Percentiles rank a stretch among this genome's conserved stretches.
phyloP scores from a whole-genome alignment of 2,329 filamentous ascomycete species.

The Neoarthrinium moseri region DNA sequence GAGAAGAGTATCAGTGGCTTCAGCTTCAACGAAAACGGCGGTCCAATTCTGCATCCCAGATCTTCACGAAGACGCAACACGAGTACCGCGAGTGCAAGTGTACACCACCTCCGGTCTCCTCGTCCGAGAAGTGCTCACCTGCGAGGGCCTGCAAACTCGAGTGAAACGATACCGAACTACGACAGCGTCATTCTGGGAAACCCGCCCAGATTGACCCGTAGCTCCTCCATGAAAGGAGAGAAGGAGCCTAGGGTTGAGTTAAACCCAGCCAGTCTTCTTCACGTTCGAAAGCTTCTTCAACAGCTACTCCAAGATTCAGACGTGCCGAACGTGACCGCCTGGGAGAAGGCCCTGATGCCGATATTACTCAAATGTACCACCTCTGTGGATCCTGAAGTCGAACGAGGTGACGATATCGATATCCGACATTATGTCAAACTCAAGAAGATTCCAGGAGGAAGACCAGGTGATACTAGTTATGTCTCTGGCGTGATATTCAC shows the following conservation, averaged over 20 bases:
- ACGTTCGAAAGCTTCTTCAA: slow-evolving; percentile 80
- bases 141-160: slow-evolving; percentile 52
- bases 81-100: slow-evolving; percentile 80
- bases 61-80: slow-evolving; percentile 74
- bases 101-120: slow-evolving; percentile 71
- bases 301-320: slow-evolving; percentile 78
- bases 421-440: slow-evolving; percentile 96
- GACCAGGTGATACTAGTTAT: slow-evolving; percentile 89
- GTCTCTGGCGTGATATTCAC: slow-evolving; percentile 96
- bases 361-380: slow-evolving; percentile 89
- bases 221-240: slow-evolving; percentile 76
- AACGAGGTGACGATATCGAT: slow-evolving; percentile 90
- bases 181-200: slow-evolving; percentile 42
- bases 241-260: slow-evolving; percentile 77
- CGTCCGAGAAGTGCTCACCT: slow-evolving; percentile 54
- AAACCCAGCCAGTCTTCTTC: slow-evolving; percentile 81
- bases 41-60: slow-evolving; percentile 53
- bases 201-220: slow-evolving; percentile 62
- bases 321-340: slow-evolving; percentile 71
- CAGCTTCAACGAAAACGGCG: slow-evolving; percentile 68
- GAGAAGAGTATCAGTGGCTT: slow-evolving; percentile 75
- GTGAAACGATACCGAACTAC: slow-evolving; percentile 47
- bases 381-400: slow-evolving; percentile 90
- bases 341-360: slow-evolving; percentile 88
- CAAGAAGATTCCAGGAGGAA: slow-evolving; percentile 91